A percentile compares a stretch with the other conserved stretches of the same genome.
These are phyloP conservation scores for Globisporangium radiosum DNA, from an alignment of 352 stramenopile genomes.

Conservation along the genomic window DNA sequence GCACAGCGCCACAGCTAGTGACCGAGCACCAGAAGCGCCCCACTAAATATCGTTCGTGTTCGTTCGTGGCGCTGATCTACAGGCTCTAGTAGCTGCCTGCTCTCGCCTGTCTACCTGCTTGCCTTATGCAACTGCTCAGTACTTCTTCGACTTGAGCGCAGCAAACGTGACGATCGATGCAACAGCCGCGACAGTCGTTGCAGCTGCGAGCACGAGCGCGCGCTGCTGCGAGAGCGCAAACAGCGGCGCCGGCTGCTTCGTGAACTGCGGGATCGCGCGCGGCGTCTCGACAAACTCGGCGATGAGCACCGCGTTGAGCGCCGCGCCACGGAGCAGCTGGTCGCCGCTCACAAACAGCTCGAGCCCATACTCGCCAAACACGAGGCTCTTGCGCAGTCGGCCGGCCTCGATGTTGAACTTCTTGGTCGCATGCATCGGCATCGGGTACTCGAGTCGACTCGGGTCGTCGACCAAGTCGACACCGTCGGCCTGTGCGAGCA, in stretches of 20 bases:
- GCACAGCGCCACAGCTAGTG: background rate
- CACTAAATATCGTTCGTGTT: conserved; percentile 14
- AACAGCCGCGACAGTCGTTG: conserved; percentile 29
- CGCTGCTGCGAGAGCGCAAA: conserved; percentile 29
- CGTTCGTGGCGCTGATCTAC: too few relatives aligned
- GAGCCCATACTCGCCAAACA: conserved; percentile 94
- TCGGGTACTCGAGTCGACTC: conserved; percentile 88
- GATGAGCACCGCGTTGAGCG: conserved; percentile 97
- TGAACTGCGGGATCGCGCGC: conserved; percentile 49
- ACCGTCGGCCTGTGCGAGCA: conserved; percentile 84
- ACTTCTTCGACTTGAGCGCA: conserved; percentile 48
- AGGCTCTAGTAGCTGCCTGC: background rate
- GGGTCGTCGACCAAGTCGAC: conserved; percentile 93
- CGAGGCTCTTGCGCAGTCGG: conserved; percentile 89
- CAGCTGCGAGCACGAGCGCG: conserved; percentile 26
- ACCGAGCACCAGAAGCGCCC: too few relatives aligned
- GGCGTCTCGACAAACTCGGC: conserved; percentile 88
- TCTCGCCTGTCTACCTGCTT: conserved; percentile 5
- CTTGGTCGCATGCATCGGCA: conserved; percentile 96
- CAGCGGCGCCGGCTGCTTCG: conserved; percentile 35
- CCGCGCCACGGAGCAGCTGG: conserved; percentile 94
- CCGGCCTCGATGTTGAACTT: conserved; percentile 98
- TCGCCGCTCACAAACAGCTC: conserved; percentile 98
- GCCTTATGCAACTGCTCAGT: background rate
- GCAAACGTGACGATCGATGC: conserved; percentile 25